These are phyloP conservation scores for Zizania palustris DNA, from an alignment of 202 grass and related monocot species.

Conservation along the genomic window DNA sequence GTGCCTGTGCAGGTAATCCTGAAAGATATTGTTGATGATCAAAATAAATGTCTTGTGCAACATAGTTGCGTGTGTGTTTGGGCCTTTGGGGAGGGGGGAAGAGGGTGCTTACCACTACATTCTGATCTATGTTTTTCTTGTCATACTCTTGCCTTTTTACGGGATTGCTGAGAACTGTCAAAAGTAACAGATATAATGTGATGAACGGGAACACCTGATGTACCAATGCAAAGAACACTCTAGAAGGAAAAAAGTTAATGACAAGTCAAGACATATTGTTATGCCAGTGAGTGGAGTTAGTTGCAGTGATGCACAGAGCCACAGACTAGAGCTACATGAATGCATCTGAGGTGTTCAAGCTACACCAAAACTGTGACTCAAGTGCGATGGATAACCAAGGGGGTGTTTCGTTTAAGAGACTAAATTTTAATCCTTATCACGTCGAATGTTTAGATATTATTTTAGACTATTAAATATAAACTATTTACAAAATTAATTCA, in stretches of 20 bases:
- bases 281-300: neutral
- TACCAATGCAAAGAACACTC: neutral
- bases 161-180: slow-evolving; percentile 88
- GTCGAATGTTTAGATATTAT: no score
- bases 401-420: no score
- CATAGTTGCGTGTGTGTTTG: neutral
- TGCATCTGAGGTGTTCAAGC: neutral
- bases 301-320: neutral
- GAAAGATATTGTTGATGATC: slow-evolving; percentile 1
- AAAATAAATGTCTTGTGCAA: neutral
- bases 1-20: slow-evolving; percentile 94
- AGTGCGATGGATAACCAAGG: neutral
- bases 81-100: neutral
- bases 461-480: no score
- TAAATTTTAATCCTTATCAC: no score
- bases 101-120: slow-evolving; percentile 62
- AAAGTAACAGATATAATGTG: slow-evolving; percentile 29
- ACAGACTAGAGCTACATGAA: slow-evolving; percentile 10
- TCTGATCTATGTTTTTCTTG: slow-evolving; percentile 77
- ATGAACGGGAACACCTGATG: slow-evolving; percentile 34
- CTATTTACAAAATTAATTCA: no score
- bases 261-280: neutral
- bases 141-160: slow-evolving; percentile 81
- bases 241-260: neutral
- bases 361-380: slow-evolving; percentile 12